Percentiles rank a stretch among this genome's conserved stretches.
These are phyloP conservation scores for Sarcodon aspratus DNA, from an alignment of 768 basidiomycete genomes.

Conservation along the genomic window DNA sequence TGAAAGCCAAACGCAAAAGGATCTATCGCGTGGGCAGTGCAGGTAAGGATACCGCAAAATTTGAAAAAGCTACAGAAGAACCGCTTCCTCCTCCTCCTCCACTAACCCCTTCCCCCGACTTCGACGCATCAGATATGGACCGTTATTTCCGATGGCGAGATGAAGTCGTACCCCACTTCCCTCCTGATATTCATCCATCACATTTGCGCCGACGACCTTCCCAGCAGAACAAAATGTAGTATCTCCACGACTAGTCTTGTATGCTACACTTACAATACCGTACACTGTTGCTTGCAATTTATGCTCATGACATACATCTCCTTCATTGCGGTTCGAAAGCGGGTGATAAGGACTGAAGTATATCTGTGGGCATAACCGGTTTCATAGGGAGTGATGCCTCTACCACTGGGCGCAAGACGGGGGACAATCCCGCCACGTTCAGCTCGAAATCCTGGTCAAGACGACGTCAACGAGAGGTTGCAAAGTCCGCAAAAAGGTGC, in stretches of 20 bases:
- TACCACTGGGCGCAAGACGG: background rate
- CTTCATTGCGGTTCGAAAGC: conserved; percentile 1
- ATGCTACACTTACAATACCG: background rate
- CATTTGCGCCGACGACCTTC: conserved; percentile 7
- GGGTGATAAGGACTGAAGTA: background rate
- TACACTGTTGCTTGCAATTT: background rate
- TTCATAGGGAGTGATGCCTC: background rate
- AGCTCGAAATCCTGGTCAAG: background rate
- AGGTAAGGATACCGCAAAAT: conserved; percentile 3
- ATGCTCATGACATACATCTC: background rate
- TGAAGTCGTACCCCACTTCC: conserved; percentile 15
- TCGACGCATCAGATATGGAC: conserved; percentile 65
- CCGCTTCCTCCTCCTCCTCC: conserved; percentile 1
- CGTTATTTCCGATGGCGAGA: conserved; percentile 48
- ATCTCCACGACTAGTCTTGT: background rate
- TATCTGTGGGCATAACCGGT: background rate
- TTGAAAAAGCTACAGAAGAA: too few species aligned
- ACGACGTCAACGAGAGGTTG: conserved; percentile 3
- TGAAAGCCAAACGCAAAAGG: conserved; percentile 59
- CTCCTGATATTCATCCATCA: conserved; percentile 14
- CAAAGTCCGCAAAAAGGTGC: conserved; percentile 12
- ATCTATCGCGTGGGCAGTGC: conserved; percentile 48
- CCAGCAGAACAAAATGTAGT: background rate
- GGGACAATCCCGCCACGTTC: background rate
- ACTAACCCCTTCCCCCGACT: conserved; percentile 29